phyloP scores from a whole-genome alignment of 1,139 yeast species.

The Suzukiozyma palmioleophila region DNA sequence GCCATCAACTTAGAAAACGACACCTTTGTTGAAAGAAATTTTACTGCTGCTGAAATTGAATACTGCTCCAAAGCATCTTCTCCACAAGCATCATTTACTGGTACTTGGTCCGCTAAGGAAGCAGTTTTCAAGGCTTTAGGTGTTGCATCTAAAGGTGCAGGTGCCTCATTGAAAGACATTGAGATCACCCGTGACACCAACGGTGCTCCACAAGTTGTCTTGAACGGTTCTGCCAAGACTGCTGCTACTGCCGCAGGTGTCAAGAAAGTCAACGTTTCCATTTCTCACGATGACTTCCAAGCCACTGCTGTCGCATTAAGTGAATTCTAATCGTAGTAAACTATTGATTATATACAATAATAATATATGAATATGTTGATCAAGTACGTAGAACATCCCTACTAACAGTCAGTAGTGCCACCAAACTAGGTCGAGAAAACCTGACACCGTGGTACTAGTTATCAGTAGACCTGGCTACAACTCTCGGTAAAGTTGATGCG shows the following conservation, averaged over 20 bases:
- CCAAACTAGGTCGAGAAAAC: too few relatives aligned
- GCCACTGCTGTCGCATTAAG: conserved; percentile 96
- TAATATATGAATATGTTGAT: too few relatives aligned
- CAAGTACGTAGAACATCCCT: too few relatives aligned
- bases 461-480: too few relatives aligned
- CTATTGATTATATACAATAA: neutral
- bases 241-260: conserved; percentile 75
- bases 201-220: conserved; percentile 78
- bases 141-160: conserved; percentile 88
- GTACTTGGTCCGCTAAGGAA: conserved; percentile 99
- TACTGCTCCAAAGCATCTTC: conserved; percentile 73
- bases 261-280: conserved; percentile 73
- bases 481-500: too few relatives aligned
- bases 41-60: conserved; percentile 71
- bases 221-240: conserved; percentile 69
- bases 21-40: conserved; percentile 88
- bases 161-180: conserved; percentile 87
- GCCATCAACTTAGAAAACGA: conserved; percentile 80
- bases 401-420: neutral
- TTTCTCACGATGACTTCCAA: conserved; percentile 94
- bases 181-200: conserved; percentile 73
- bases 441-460: too few relatives aligned
- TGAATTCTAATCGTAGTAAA: conserved; percentile 36
- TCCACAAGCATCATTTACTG: conserved; percentile 90
- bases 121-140: conserved; percentile 96